Evolutionary conservation across 2,329 filamentous ascomycete genomes (phyloP).

Genomic region (Alternaria sp.): DNA sequence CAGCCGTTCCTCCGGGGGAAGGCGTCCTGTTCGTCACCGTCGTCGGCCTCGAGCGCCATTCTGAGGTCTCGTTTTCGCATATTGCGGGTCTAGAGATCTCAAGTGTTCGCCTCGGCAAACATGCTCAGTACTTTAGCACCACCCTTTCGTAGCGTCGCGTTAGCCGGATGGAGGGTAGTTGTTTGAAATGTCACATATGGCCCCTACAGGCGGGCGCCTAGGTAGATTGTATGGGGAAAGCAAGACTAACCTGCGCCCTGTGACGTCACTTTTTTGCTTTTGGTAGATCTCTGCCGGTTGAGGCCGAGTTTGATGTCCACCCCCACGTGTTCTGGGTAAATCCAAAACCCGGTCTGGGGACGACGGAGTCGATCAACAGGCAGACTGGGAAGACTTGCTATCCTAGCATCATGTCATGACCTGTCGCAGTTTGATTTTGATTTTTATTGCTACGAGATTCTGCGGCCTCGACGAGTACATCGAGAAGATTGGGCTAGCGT

Average conservation of each 20-base stretch:
- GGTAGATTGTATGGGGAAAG: not conserved
- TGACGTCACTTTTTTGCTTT: conserved; percentile 2
- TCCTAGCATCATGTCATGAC: not conserved
- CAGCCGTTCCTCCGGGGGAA: not conserved
- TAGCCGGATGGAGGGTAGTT: conserved; percentile 4
- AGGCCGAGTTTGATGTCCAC: conserved; percentile 1
- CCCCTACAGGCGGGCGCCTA: conserved; percentile 4
- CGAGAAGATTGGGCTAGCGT: not conserved
- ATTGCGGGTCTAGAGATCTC: not conserved
- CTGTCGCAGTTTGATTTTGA: not conserved
- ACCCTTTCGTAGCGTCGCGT: not conserved
- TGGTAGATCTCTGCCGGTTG: not conserved
- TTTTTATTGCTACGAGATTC: not conserved
- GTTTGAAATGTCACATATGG: not conserved
- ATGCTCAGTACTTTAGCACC: not conserved
- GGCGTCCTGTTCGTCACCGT: not conserved
- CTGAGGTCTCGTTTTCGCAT: conserved; percentile 5
- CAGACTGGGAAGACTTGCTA: not conserved
- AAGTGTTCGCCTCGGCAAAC: conserved; percentile 3
- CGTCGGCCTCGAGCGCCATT: not conserved
- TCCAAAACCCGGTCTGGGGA: not conserved
- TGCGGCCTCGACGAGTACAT: not conserved
- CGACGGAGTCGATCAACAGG: not conserved
- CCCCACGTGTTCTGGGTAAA: not conserved
- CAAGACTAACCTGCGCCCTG: not conserved